Base-by-base conservation (phyloP, 352 stramenopile genomes). In the Globisporangium okanoganense region DNA sequence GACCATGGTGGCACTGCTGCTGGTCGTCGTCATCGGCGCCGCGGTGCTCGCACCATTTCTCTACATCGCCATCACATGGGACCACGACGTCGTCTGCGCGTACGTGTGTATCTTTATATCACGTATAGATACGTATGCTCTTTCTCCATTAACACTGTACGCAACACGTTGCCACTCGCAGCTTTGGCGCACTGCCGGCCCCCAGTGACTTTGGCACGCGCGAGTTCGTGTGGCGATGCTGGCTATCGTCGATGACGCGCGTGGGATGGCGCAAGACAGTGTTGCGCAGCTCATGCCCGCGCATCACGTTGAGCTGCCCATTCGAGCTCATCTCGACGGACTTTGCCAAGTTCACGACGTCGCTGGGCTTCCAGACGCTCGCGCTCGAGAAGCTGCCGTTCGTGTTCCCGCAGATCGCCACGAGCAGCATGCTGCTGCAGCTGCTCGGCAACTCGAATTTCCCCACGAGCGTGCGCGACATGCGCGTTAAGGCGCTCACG, bases 391-490 rank as follows among this genome's bases (percentile, higher is more conserved):
- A 82, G 18, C 67, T 94, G 24, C 82, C 85, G 52, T 88, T 90
- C 66, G 71, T 92, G 20, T 86, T 92, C 49, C 85, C 85, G 29
- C 85, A 94, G 57, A 65, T 88, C 40, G 76, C 78, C 0, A 59
- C 71, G 22, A 85, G 82, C 27, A 81, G 79, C 20, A 56, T 94
- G 44, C 76, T 94, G 43, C 57, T 94, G 51, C 85, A 94, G 59
- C 61, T 94, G 40, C 64, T 92, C 22, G 85, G 82, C 24, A 92
- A 94, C 70, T 94, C 85, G 5, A 73, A 94, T 56, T 94, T 94
- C 58, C 85, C 85, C 3, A 58, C 70, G 20, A 85, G 75, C 38
- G 71, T 90, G 35, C 63, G 64, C 10, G 50, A 72, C 9, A 50
- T 91, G 31, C 77, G 72, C 18, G 66, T 86, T 38, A 92, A 92